Conservation (phyloP, 2,329 filamentous ascomycete species). For the Bertia moriformis region DNA sequence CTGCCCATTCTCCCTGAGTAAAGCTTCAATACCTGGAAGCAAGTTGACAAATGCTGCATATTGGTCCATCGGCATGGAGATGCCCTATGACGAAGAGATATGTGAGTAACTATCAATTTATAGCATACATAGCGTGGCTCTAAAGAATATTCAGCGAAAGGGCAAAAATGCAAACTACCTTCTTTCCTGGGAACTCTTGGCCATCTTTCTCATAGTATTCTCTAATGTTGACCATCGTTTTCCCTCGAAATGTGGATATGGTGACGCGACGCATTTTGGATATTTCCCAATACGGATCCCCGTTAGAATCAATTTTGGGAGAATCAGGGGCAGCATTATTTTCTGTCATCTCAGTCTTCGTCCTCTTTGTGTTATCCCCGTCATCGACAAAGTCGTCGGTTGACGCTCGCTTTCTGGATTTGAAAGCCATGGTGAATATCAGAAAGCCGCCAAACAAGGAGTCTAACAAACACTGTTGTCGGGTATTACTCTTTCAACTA, state of each 20-base stretch:
- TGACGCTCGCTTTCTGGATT: not conserved
- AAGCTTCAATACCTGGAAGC: not conserved
- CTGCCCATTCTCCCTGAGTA: not conserved
- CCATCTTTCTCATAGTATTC: slow-evolving; percentile 1
- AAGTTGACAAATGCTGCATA: not conserved
- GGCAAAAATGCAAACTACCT: too few relatives aligned
- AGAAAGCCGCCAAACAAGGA: too few relatives aligned
- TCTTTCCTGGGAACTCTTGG: not conserved
- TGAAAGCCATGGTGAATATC: too few relatives aligned
- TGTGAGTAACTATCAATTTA: not conserved
- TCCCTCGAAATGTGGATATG: not conserved
- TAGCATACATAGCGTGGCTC: not conserved
- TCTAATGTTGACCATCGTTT: not conserved
- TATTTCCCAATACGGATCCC: not conserved
- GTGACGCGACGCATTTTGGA: slow-evolving; percentile 1
- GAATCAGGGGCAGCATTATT: too few relatives aligned
- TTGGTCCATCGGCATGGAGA: not conserved
- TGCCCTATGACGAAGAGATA: not conserved
- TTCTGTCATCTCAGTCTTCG: not conserved
- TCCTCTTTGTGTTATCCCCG: too few relatives aligned
- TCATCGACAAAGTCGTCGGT: not conserved
- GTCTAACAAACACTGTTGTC: too few relatives aligned
- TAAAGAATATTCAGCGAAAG: not conserved
- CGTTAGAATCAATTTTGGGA: not conserved
- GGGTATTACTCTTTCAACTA: too few relatives aligned